These are phyloP conservation scores for Urtica urens DNA, from an alignment of 306 rosid genomes.

Conservation along the genomic window DNA sequence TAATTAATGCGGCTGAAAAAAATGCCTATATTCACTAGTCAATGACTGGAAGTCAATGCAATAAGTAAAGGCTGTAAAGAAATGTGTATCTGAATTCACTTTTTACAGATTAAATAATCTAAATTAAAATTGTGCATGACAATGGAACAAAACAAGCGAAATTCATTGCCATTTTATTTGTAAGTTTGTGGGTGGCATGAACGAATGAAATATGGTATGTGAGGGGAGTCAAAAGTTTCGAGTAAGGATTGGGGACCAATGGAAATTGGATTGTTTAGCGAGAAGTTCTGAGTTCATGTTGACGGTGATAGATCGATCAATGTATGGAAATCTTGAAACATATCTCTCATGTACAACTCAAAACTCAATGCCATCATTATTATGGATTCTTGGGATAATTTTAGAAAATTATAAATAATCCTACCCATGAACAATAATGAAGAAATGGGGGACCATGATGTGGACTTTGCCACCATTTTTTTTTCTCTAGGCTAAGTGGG, in stretches of 20 bases:
- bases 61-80: too few relatives aligned
- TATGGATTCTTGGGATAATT: neutral
- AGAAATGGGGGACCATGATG: conserved; percentile 11
- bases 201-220: neutral
- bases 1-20: too few relatives aligned
- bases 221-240: neutral
- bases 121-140: neutral
- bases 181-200: neutral
- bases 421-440: conserved; percentile 16
- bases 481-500: neutral
- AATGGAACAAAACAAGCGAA: neutral
- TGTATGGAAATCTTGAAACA: conserved; percentile 10
- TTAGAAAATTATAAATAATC: neutral
- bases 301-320: conserved; percentile 14
- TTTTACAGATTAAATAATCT: too few relatives aligned
- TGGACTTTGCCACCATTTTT: neutral
- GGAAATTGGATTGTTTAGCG: conserved; percentile 1
- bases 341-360: neutral
- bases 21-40: too few relatives aligned
- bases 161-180: neutral
- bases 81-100: too few relatives aligned
- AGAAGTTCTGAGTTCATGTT: neutral
- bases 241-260: conserved; percentile 13
- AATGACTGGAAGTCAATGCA: too few relatives aligned
- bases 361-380: neutral